Conservation (phyloP, 2,329 filamentous ascomycete species). For the Aspergillus chevalieri region DNA sequence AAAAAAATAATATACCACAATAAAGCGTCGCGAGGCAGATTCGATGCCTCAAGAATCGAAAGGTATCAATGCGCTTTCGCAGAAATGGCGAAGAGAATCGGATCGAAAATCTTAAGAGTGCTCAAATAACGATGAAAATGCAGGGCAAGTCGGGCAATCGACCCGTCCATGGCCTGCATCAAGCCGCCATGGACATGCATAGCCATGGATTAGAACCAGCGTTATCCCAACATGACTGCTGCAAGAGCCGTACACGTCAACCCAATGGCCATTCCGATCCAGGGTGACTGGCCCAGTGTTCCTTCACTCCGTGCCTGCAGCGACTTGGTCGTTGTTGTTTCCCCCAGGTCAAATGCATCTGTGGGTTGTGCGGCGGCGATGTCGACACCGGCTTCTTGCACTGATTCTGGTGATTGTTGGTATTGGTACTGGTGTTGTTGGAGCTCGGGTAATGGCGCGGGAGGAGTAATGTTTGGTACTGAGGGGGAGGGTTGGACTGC, state of each 20-base stretch:
- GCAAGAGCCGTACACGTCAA: constrained; percentile 34
- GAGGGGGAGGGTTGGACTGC: constrained; percentile 19
- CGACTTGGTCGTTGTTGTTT: constrained; percentile 16
- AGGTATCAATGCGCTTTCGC: too few species aligned
- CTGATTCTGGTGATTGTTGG: background rate
- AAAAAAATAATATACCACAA: background rate
- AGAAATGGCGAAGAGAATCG: too few species aligned
- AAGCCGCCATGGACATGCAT: background rate
- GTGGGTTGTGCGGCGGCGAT: background rate
- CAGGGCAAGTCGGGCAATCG: too few species aligned
- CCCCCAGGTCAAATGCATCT: background rate
- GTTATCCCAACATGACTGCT: constrained; percentile 34
- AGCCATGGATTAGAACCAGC: background rate
- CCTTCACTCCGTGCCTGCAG: constrained; percentile 33
- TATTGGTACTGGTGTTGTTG: background rate
- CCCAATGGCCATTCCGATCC: constrained; percentile 38
- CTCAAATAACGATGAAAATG: too few species aligned
- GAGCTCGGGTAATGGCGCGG: constrained; percentile 9
- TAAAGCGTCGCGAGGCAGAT: background rate
- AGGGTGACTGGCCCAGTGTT: constrained; percentile 33
- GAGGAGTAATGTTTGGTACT: constrained; percentile 12
- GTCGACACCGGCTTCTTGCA: background rate
- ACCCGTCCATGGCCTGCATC: too few species aligned
- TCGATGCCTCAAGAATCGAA: too few species aligned
- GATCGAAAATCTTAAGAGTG: too few species aligned